Base-by-base conservation (phyloP, 2,329 filamentous ascomycete species). In the Verticillium tricorpus region DNA sequence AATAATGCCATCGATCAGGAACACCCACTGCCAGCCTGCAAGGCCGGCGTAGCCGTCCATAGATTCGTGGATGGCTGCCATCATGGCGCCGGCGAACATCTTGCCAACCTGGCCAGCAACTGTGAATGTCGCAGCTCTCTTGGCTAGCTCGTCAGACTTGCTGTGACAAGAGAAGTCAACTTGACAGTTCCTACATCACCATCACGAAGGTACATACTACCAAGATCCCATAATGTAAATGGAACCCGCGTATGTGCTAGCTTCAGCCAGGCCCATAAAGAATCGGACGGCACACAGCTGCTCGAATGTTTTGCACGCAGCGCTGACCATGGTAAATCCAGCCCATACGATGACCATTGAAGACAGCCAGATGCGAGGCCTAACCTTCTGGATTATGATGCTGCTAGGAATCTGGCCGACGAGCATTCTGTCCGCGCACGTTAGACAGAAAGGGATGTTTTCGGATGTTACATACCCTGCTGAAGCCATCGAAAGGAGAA, bases 61-160 rank as follows among this genome's bases (percentile, higher is more conserved):
- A 5, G 73, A 76, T 37, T 74, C 67, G 60, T 70, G 65, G 31
- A 72, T 71, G 3, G 80, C 81, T 0, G 80, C 80, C 69, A 85
- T 83, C 64, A 87, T 80, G 57, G 85, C 83, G 0, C 85, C 85
- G 2, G 80, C 79, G 58, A 87, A 85, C 79, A 87, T 83, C 0
- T 81, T 85, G 0, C 85, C 86, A 0, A 82, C 82, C 2, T 87
- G 76, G 1, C 85, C 85, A 14, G 83, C 85, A 0, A 83, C 78
- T 1, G 84, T 87, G 67, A 89, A 89, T 59, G 89, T 83, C 40
- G 84, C 85, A 5, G 80, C 84, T 2, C 87, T 79, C 68, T 89
- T 89, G 1, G 84, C 86, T 0, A 89, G 78, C 63, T 89, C 86
- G 12, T 77, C 75, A 8, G 78, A 78, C 2, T 79, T 87, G 15